Conservation (phyloP, 2,329 filamentous ascomycete species). For the Metarhizium humberi region DNA sequence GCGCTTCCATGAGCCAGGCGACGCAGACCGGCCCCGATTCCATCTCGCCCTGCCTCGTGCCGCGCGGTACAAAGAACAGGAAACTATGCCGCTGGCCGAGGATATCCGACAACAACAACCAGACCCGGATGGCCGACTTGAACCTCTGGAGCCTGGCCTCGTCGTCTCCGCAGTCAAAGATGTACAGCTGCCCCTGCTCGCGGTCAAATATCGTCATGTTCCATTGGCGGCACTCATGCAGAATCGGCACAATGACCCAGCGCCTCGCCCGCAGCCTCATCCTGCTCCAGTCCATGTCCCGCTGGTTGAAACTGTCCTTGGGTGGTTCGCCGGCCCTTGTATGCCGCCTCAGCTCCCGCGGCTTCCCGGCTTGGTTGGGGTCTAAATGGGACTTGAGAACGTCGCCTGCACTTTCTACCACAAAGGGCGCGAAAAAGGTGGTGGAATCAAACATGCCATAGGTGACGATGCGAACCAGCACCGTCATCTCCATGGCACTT, state of each 20-base stretch:
- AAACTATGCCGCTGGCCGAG: slow-evolving; percentile 11
- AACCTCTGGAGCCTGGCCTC: slow-evolving; percentile 6
- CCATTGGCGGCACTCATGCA: slow-evolving; percentile 8
- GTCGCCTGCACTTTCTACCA: background rate
- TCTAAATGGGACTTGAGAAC: background rate
- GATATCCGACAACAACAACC: slow-evolving; percentile 12
- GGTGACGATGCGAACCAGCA: slow-evolving; percentile 9
- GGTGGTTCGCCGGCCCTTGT: background rate
- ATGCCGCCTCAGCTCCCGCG: background rate
- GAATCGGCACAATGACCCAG: slow-evolving; percentile 11
- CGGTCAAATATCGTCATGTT: slow-evolving; percentile 15
- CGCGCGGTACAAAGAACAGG: slow-evolving; percentile 9
- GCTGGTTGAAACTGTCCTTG: slow-evolving; percentile 3
- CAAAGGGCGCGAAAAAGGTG: slow-evolving; percentile 4
- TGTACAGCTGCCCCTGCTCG: slow-evolving; percentile 8
- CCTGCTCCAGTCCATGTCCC: slow-evolving; percentile 3
- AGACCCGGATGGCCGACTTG: slow-evolving; percentile 9
- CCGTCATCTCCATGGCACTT: slow-evolving; percentile 2
- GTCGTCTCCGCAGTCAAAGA: slow-evolving; percentile 10
- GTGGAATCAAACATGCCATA: slow-evolving; percentile 12
- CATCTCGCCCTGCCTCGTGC: slow-evolving; percentile 1
- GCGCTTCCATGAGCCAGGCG: slow-evolving; percentile 11
- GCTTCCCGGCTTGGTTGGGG: background rate
- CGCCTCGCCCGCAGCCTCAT: slow-evolving; percentile 3
- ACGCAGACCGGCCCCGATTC: slow-evolving; percentile 9